Base-by-base conservation (phyloP, 768 basidiomycete species). In the Dentipellis sp. region DNA sequence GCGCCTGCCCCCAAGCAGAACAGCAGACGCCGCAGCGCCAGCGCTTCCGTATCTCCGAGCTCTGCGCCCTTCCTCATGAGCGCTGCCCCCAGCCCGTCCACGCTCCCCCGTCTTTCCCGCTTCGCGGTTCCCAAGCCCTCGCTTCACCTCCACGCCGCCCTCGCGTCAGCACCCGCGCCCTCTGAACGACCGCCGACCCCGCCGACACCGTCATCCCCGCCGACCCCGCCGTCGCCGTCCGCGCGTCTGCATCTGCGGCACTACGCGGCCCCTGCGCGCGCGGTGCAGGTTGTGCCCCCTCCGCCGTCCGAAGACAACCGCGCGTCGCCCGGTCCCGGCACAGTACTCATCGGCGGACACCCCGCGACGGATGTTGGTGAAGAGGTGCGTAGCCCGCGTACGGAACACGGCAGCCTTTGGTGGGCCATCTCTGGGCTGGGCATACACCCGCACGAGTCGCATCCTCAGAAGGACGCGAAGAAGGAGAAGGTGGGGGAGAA, bases 191-290 rank as follows among this genome's bases (percentile, higher is more conserved):
- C 56, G 55, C 4, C 51, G 50, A 17, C 56, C 46, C 9, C 60
- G 52, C 55, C 34, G 50, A 1, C 36, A 56, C 35, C 59, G 56
- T 40, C 51, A 52, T 23, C 56, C 42, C 37, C 11, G 47, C 16
- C 46, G 50, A 40, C 35, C 10, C 55, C 42, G 9, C 61, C 59
- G 5, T 23, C 56, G 21, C 52, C 22, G 17, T 42, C 46, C 14
- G n/a, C 45, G 51, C 61, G 61, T 52, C 56, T 62, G 23, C 53
- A 60, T 21, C 59, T 62, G 19, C 56, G 55, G 2, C 61, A 60
- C 52, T 62, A 60, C 53, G 61, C 59, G n/a, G 61, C 61, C 2
- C 61, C 61, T 9, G n/a, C 37, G 6, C 52, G 49, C 19, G 36
- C 48, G 16, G 36, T 19, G 38, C 52, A 19, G 38, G 22, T 22